Conservation (phyloP, 176 grass and related monocot genomes). For the Triticum turgidum region DNA sequence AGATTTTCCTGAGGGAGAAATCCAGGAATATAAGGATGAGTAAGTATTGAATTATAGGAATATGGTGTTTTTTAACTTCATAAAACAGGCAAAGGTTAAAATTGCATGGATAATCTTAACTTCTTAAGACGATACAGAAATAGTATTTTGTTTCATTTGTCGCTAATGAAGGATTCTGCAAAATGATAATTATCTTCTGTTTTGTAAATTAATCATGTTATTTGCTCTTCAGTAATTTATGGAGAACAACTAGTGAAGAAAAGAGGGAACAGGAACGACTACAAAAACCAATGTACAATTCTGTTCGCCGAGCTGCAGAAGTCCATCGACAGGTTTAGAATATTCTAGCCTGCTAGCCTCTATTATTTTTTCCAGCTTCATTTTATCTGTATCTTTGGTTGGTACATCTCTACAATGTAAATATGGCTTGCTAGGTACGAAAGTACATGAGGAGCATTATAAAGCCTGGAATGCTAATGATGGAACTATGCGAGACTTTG, state of each 20-base stretch:
- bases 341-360: background rate
- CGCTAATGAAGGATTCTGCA: background rate
- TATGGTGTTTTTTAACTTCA: background rate
- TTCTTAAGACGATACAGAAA: background rate
- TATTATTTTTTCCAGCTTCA: background rate
- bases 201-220: slow-evolving; percentile 27
- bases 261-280: slow-evolving; percentile 88
- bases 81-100: background rate
- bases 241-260: slow-evolving; percentile 93
- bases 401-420: background rate
- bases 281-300: slow-evolving; percentile 82
- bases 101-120: background rate
- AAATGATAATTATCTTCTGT: background rate
- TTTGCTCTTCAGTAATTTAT: slow-evolving; percentile 67
- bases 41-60: slow-evolving; percentile 42
- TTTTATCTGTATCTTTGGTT: slow-evolving; percentile 19
- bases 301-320: slow-evolving; percentile 91
- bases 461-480: slow-evolving; percentile 97
- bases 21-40: slow-evolving; percentile 84
- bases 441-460: slow-evolving; percentile 93
- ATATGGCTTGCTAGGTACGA: slow-evolving; percentile 61
- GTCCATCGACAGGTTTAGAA: slow-evolving; percentile 91
- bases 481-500: slow-evolving; percentile 75
- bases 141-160: slow-evolving; percentile 3
- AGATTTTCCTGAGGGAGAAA: slow-evolving; percentile 88